A percentile compares a stretch with the other conserved stretches of the same genome.
phyloP scores from a whole-genome alignment of 1,284 basidiomycete genomes.

The Xerocomus amazonicus region DNA sequence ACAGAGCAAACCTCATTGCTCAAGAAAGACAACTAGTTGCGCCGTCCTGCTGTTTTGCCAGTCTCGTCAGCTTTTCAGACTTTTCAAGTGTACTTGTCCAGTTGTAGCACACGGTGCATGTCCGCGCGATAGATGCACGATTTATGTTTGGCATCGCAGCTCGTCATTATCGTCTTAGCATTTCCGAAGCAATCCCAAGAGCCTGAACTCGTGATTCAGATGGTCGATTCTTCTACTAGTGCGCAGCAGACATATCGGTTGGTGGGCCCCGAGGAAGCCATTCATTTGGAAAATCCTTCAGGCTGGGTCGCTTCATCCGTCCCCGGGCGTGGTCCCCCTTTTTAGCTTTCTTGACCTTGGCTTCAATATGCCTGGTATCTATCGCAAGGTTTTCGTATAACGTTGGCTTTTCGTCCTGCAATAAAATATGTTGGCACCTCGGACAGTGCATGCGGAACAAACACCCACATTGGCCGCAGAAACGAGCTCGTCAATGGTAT shows the following conservation, averaged over 20 bases:
- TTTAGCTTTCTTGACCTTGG: slow-evolving; percentile 65
- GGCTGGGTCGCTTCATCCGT: slow-evolving; percentile 56
- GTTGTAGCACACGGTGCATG: slow-evolving; percentile 51
- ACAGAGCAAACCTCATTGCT: no score
- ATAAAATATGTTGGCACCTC: slow-evolving; percentile 7
- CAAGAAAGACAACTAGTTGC: no score
- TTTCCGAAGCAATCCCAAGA: not conserved
- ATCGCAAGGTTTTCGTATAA: slow-evolving; percentile 60
- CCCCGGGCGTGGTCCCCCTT: slow-evolving; percentile 63
- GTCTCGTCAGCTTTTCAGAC: no score
- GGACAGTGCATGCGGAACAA: not conserved
- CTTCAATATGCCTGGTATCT: slow-evolving; percentile 74
- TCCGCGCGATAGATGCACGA: slow-evolving; percentile 44
- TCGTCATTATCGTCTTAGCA: not conserved
- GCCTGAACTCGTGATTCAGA: not conserved
- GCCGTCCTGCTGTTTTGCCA: no score
- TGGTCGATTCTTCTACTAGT: slow-evolving; percentile 7
- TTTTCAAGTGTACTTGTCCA: no score
- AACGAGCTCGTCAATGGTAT: slow-evolving; percentile 70
- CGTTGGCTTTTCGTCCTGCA: slow-evolving; percentile 28
- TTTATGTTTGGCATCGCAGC: slow-evolving; percentile 24
- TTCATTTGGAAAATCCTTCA: slow-evolving; percentile 76
- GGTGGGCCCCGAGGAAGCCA: slow-evolving; percentile 56
- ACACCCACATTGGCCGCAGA: slow-evolving; percentile 72
- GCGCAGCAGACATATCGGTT: slow-evolving; percentile 3